Base-by-base conservation (phyloP, 306 rosid genomes). In the Malus sieversii region DNA sequence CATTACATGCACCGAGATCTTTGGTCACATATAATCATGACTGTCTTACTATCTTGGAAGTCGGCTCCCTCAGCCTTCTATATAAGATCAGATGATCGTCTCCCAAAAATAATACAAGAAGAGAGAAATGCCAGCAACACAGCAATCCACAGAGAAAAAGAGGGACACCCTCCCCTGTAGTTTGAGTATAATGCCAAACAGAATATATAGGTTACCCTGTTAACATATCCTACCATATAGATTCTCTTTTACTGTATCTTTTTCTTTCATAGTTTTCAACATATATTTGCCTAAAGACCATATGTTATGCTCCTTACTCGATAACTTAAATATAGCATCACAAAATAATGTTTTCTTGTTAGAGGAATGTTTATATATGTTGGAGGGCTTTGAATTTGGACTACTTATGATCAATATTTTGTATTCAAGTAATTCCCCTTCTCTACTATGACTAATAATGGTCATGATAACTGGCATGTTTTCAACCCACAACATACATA, bases 11-110 rank as follows among this genome's bases (percentile, higher is more conserved):
- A 53, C 57, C 65, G 13, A 66, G 57, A 35, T 52, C 65, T 65
- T 19, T 0, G 66, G 66, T 61, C 74, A 38, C 67, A 3, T 58
- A n/a, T 3, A 58, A 20, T 58, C 16, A 58, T 8, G 27, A 58
- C 60, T 11, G 35, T 42, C 77, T 55, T n/a, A 45, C 70, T 70
- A 44, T 70, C 53, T 68, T 67, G 79, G 76, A 74, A 78, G 73
- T 33, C 76, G 70, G 76, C 73, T 66, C 51, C 61, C 42, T 51
- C 55, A 51, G 55, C 45, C 42, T 70, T 73, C 20, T 13, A 59
- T 33, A 15, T 14, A 35, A 51, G 55, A 51, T 51, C 55, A 51
- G 20, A 51, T 51, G 38, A 16, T 32, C 25, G 12, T 16, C 70
- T 10, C 62, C 32, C 64, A 18, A 60, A 73, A 35, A 19, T 61